These are phyloP conservation scores for Flueggea neowawraea DNA, from an alignment of 441 rosid species.

Conservation along the genomic window DNA sequence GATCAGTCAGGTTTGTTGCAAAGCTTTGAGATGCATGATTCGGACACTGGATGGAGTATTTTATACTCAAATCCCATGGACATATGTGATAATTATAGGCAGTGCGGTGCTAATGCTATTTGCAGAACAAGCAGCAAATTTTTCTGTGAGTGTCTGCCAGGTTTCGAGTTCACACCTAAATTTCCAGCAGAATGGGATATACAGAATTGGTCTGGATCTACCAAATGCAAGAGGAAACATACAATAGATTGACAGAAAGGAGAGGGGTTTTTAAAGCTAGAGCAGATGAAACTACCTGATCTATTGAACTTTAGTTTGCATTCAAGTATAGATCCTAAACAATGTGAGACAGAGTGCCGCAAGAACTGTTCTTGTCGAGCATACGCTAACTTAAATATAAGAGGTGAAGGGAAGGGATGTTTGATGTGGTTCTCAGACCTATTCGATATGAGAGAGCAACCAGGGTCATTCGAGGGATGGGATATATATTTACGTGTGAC, in stretches of 20 bases:
- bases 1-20: constrained; percentile 8
- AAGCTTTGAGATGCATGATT: constrained; percentile 1
- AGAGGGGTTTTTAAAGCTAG: constrained; percentile 10
- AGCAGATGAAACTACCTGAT: constrained; percentile 15
- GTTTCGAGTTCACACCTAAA: constrained; percentile 10
- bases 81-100: constrained; percentile 19
- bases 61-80: not conserved
- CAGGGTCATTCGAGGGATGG: not conserved
- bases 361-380: constrained; percentile 29
- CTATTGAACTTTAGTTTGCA: not conserved
- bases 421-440: constrained; percentile 34
- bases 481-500: constrained; percentile 4
- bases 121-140: constrained; percentile 10
- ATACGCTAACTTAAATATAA: constrained; percentile 13
- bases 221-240: constrained; percentile 13
- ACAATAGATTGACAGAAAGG: constrained; percentile 7
- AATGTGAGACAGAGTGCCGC: constrained; percentile 23
- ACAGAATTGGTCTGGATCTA: constrained; percentile 7
- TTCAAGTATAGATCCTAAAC: not conserved
- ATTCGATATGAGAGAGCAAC: constrained; percentile 20
- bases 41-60: constrained; percentile 6
- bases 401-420: constrained; percentile 24
- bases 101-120: constrained; percentile 19
- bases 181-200: constrained; percentile 8
- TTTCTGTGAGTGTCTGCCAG: constrained; percentile 19